Evolutionary conservation across 768 basidiomycete genomes (phyloP), one percentile per base, ranked within the genome.

Genomic region (Leccinellum rugosiceps): DNA sequence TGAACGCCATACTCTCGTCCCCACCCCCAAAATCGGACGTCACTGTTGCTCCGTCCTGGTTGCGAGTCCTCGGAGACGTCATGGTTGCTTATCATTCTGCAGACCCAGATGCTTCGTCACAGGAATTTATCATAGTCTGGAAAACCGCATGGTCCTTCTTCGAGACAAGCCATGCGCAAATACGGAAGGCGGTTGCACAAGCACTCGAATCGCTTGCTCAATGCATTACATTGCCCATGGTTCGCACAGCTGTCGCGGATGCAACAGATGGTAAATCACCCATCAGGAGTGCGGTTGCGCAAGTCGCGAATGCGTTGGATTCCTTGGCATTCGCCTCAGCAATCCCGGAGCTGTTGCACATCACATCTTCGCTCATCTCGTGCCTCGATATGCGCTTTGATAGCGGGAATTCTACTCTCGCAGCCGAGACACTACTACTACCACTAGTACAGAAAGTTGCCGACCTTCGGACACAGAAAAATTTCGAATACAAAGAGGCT

Each of bases 401-500:
- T 23, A 61, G 76, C 21, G 67, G 66, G 50, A 71, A 68, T 32
- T 67, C 79, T 23, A 80, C 72, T 32, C 79, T 85, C 26, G 87
- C 87, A 19, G 86, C 90, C 6, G 88, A 94, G 68, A 67, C 73
- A 19, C 76, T 97, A 5, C 75, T 95, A 28, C 68, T 88, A 51
- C 83, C 86, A 38, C 67, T 94, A 41, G 80, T 98, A 45, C 72
- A 79, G 58, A 83, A 83, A 57, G 77, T 96, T 23, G 91, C 85
- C 6, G 86, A 88, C 32, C 74, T 96, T 53, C 76, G 96, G 54
- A 77, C 82, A 25, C 80, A 88, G 65, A 92, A 89, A 72, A 84
- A 80, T 1, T 99, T 98, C 65, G 94, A 97, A 71, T 82, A 90
- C 73, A 94, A 92, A 70, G 94, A 95, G 67, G 84, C 83, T 19